phyloP scores from a whole-genome alignment of 805 yeast species.

The Trichomonascus vanleenenianus region DNA sequence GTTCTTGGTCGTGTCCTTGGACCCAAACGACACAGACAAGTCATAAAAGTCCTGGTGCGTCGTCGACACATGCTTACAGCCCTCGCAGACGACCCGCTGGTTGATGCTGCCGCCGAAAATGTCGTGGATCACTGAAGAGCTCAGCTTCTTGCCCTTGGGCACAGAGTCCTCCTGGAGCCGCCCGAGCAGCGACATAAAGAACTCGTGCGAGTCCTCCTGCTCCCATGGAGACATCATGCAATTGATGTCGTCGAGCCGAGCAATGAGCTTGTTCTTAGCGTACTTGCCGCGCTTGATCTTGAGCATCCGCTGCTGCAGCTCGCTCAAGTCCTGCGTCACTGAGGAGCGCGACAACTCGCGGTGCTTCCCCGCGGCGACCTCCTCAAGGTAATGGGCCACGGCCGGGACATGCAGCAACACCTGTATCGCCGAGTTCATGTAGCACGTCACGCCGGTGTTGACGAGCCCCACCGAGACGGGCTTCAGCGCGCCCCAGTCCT shows the following conservation, averaged over 20 bases:
- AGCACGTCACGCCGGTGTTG: slow-evolving; percentile 94
- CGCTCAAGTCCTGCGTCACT: slow-evolving; percentile 28
- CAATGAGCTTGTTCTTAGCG: slow-evolving; percentile 64
- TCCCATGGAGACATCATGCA: slow-evolving; percentile 97
- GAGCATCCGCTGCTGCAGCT: slow-evolving; percentile 19
- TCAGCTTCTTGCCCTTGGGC: slow-evolving; percentile 81
- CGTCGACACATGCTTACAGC: slow-evolving; percentile 72
- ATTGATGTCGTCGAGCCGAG: slow-evolving; percentile 71
- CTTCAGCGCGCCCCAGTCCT: slow-evolving; percentile 50
- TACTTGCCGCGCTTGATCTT: slow-evolving; percentile 31
- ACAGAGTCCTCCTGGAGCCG: slow-evolving; percentile 87
- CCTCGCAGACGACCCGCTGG: slow-evolving; percentile 77
- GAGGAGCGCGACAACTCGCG: slow-evolving; percentile 14
- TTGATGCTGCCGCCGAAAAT: slow-evolving; percentile 87
- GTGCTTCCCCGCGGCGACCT: slow-evolving; percentile 49
- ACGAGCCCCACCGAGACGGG: slow-evolving; percentile 60
- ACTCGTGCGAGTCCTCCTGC: slow-evolving; percentile 97
- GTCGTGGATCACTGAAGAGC: slow-evolving; percentile 77
- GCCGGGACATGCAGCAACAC: slow-evolving; percentile 89
- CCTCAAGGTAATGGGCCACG: slow-evolving; percentile 70
- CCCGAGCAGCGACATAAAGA: slow-evolving; percentile 84
- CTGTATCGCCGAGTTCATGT: slow-evolving; percentile 93
- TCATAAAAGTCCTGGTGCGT: slow-evolving; percentile 95
- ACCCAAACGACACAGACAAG: slow-evolving; percentile 69
- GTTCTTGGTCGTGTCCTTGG: slow-evolving; percentile 33